Base-by-base conservation (phyloP, 2,329 filamentous ascomycete genomes). In the Aspergillus ochraceoroseus region DNA sequence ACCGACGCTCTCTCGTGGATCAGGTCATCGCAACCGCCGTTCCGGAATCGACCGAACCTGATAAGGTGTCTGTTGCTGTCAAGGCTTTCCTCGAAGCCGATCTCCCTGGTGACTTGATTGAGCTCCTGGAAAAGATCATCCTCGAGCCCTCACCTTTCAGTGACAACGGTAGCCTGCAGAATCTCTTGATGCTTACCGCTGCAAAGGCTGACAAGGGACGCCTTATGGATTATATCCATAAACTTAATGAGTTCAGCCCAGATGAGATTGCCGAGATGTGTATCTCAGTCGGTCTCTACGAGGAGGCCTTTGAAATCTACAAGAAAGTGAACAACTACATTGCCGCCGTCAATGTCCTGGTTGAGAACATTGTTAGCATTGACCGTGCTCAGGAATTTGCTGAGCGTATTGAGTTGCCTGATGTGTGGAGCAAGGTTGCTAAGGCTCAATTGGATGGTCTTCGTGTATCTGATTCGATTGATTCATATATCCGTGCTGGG, bases 121-220 rank as follows among this genome's bases (percentile, higher is more conserved):
- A 98, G 66, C 79, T 98, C 25, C 77, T 98, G 12, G 94, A 98
- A 75, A 98, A 96, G 80, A 98, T 98, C 53, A 90, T 98, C 20
- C 74, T 98, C n/a, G 92, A 98, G 73, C 94, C 92, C n/a, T 94
- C 90, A 3, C 87, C 87, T 4, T 98, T 98, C 75, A 95, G 87
- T 57, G 94, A 98, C 70, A 98, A 98, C 67, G 80, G 87, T 59
- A 95, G 87, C 64, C 75, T 98, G 43, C 94, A 98, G 69, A 98
- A 98, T 67, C 71, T 98, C 45, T 79, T 98, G 47, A 87, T 98
- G 74, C 83, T 96, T 58, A 98, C 92, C 17, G 92, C 94, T 30
- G 88, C 88, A 55, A 95, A 95, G 73, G 89, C 92, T 8, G 94
- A 98, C 66, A 95, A 95, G 72, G 79, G 83, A 36, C 85, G 88